Evolutionary conservation across 1,284 basidiomycete species (phyloP).

Genomic region (Mycena sp.): DNA sequence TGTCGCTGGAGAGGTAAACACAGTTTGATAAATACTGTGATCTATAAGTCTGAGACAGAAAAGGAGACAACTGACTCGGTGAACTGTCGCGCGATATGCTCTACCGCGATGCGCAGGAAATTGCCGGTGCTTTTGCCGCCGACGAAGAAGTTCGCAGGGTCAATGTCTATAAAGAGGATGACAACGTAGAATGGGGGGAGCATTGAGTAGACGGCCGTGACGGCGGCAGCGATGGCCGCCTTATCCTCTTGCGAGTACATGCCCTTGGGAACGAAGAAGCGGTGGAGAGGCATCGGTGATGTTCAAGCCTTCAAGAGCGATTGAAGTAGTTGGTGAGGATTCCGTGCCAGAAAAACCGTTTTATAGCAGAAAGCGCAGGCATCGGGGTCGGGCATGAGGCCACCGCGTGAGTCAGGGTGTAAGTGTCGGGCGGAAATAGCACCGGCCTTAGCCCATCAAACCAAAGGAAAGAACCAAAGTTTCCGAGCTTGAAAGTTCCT

Average conservation of each 20-base stretch:
- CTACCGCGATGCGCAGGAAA: slow-evolving; percentile 28
- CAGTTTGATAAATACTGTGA: background rate
- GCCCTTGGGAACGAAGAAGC: slow-evolving; percentile 31
- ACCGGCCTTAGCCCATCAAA: too few species aligned
- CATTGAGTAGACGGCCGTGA: slow-evolving; percentile 24
- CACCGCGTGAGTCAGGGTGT: too few species aligned
- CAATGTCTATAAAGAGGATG: slow-evolving; percentile 32
- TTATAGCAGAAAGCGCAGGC: too few species aligned
- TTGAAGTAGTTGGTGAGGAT: too few species aligned
- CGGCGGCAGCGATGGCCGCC: slow-evolving; percentile 28
- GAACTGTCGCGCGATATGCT: slow-evolving; percentile 30
- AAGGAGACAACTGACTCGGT: slow-evolving; percentile 13
- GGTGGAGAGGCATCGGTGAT: slow-evolving; percentile 22
- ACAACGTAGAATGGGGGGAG: slow-evolving; percentile 32
- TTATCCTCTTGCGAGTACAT: slow-evolving; percentile 33
- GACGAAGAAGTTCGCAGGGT: slow-evolving; percentile 26
- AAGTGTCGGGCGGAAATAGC: too few species aligned
- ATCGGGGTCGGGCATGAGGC: too few species aligned
- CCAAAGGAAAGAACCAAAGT: too few species aligned
- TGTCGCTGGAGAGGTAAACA: too few species aligned
- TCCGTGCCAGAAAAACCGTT: too few species aligned
- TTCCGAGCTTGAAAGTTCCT: too few species aligned
- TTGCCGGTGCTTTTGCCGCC: slow-evolving; percentile 23
- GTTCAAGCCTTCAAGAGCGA: too few species aligned
- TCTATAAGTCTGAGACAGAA: background rate